Percentiles rank a stretch among this genome's conserved stretches.
Conservation (phyloP, 345 rosid species). For the Ceriops zippeliana region DNA sequence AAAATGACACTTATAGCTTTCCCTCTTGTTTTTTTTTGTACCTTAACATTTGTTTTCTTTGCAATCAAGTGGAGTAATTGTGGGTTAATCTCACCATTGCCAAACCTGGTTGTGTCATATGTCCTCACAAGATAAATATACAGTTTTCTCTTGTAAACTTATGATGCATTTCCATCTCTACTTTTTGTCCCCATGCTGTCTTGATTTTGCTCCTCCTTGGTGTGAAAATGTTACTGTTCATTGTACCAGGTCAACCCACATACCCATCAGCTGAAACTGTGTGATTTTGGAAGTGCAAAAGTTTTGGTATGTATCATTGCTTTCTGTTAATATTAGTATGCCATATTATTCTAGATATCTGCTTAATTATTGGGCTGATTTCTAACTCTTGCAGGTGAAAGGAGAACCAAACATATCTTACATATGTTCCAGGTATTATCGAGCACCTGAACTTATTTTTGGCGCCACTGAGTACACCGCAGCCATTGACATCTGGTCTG, state of each 20-base stretch:
- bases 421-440: slow-evolving; percentile 94
- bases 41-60: too few species aligned
- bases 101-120: neutral
- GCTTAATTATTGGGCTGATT: slow-evolving; percentile 6
- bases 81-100: too few species aligned
- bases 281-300: slow-evolving; percentile 99
- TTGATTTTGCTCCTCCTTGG: neutral
- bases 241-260: slow-evolving; percentile 83
- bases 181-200: neutral
- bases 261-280: slow-evolving; percentile 89
- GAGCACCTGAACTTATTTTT: slow-evolving; percentile 97
- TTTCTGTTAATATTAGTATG: neutral
- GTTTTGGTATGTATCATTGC: slow-evolving; percentile 60
- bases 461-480: slow-evolving; percentile 96
- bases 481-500: slow-evolving; percentile 98
- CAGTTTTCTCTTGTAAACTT: neutral
- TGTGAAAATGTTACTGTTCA: neutral
- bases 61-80: too few species aligned
- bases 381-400: slow-evolving; percentile 58
- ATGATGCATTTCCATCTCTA: neutral
- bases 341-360: neutral
- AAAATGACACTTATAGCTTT: too few species aligned
- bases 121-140: neutral
- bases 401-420: slow-evolving; percentile 96
- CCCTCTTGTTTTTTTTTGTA: too few species aligned